A percentile compares a stretch with the other conserved stretches of the same genome.
phyloP scores from a whole-genome alignment of 2,329 filamentous ascomycete species.

The Trichoderma sp. region DNA sequence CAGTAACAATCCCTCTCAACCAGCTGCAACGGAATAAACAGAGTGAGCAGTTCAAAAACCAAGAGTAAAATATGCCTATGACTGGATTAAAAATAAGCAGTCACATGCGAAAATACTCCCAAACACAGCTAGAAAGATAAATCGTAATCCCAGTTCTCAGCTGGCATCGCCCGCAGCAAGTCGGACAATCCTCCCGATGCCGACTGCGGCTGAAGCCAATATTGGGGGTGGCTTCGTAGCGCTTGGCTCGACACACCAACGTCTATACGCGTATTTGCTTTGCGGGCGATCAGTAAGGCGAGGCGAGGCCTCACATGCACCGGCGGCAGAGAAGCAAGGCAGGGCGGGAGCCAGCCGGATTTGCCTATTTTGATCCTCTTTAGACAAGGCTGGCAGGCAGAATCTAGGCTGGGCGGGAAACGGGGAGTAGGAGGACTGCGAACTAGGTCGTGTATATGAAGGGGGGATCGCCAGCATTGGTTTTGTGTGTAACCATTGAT shows the following conservation, averaged over 20 bases:
- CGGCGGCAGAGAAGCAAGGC: neutral
- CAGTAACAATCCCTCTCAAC: neutral
- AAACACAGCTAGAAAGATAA: neutral
- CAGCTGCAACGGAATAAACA: neutral
- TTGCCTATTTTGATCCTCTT: neutral
- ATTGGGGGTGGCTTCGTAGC: neutral
- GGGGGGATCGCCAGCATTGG: neutral
- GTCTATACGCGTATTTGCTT: neutral
- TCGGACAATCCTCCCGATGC: neutral
- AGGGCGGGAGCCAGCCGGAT: neutral
- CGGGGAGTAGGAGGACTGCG: neutral
- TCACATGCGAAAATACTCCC: neutral
- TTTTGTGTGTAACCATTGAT: neutral
- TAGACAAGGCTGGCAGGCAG: neutral
- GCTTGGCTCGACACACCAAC: neutral
- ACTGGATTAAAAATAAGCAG: neutral
- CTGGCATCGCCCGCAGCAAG: neutral
- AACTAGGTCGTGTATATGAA: neutral
- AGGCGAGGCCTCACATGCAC: conserved; percentile 7
- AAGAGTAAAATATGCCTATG: neutral
- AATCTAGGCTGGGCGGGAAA: neutral
- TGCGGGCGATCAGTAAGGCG: neutral
- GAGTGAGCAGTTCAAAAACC: neutral
- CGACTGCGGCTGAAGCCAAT: neutral
- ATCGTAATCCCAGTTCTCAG: neutral